Percentiles rank a stretch among this genome's conserved stretches.
Conservation (phyloP, 208 protist genomes). For the Trypanosoma boissoni region DNA sequence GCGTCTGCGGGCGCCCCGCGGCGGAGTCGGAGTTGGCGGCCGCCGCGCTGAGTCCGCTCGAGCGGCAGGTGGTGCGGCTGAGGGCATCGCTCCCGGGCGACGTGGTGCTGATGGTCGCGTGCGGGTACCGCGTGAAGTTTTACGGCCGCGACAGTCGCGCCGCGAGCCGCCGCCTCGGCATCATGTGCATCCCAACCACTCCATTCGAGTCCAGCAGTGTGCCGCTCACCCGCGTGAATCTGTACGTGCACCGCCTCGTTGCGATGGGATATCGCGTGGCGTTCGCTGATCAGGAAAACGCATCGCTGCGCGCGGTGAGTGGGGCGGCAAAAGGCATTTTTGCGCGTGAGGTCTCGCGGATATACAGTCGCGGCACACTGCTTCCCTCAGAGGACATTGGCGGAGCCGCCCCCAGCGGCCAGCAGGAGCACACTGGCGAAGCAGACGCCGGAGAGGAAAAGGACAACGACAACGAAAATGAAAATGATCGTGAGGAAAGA, state of each 20-base stretch:
- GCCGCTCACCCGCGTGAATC: conserved; percentile 69
- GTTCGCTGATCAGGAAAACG: conserved; percentile 86
- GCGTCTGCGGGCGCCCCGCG: conserved; percentile 46
- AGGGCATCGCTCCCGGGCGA: conserved; percentile 47
- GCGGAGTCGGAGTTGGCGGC: conserved; percentile 30
- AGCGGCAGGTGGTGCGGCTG: conserved; percentile 74
- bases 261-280: conserved; percentile 89
- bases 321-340: conserved; percentile 70
- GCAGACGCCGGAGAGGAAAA: background rate
- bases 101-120: conserved; percentile 81
- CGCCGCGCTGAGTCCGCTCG: conserved; percentile 64
- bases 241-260: conserved; percentile 82
- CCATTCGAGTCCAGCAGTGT: conserved; percentile 87
- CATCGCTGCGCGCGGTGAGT: conserved; percentile 71
- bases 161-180: conserved; percentile 79
- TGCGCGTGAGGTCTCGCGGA: conserved; percentile 58
- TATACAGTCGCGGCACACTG: conserved; percentile 81
- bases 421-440: background rate
- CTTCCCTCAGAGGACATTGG: conserved; percentile 67
- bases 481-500: background rate
- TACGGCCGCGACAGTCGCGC: conserved; percentile 83
- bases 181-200: conserved; percentile 76
- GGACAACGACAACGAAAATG: conserved; percentile 15
- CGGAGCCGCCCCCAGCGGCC: background rate
- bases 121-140: conserved; percentile 82